A percentile compares a stretch with the other conserved stretches of the same genome.
Conservation (phyloP, 2,329 filamentous ascomycete genomes). For the Graphilbum sp. region DNA sequence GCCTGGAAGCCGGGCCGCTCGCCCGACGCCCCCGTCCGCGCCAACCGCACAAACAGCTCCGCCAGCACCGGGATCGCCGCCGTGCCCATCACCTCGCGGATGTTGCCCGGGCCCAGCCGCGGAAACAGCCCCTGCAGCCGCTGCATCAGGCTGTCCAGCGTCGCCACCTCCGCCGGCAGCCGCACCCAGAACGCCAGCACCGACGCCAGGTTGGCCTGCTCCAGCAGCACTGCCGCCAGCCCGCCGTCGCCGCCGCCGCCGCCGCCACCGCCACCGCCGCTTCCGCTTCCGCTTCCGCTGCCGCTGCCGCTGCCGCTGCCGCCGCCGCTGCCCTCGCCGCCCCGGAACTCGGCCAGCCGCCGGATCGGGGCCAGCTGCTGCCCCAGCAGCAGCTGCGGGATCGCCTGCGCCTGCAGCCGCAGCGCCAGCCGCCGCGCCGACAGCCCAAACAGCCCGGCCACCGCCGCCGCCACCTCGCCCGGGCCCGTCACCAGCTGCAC, state of each 20-base stretch:
- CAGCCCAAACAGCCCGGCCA: conserved; percentile 69
- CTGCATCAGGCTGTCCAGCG: conserved; percentile 8
- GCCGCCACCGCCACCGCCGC: too few species aligned
- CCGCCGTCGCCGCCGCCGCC: conserved; percentile 30
- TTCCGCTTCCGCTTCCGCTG: conserved; percentile 32
- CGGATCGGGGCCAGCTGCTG: conserved; percentile 51
- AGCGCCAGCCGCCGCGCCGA: conserved; percentile 59
- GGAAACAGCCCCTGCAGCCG: conserved; percentile 6
- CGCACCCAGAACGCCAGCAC: conserved; percentile 29
- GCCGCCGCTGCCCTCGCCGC: conserved; percentile 13
- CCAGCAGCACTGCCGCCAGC: conserved; percentile 34
- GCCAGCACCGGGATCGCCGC: conserved; percentile 7
- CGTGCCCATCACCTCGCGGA: conserved; percentile 9
- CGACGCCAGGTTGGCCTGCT: conserved; percentile 37
- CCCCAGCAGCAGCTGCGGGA: conserved; percentile 66
- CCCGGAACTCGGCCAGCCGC: conserved; percentile 63
- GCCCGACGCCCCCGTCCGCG: background rate
- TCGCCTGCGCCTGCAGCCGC: conserved; percentile 60
- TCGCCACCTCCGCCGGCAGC: conserved; percentile 3
- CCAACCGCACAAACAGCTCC: conserved; percentile 9
- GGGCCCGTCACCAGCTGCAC: conserved; percentile 66
- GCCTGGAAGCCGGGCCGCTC: conserved; percentile 2
- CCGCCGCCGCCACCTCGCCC: conserved; percentile 65
- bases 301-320: conserved; percentile 27
- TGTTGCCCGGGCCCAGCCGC: conserved; percentile 4